These are phyloP conservation scores for Allium cepa DNA, from an alignment of 106 monocot species.

Conservation along the genomic window DNA sequence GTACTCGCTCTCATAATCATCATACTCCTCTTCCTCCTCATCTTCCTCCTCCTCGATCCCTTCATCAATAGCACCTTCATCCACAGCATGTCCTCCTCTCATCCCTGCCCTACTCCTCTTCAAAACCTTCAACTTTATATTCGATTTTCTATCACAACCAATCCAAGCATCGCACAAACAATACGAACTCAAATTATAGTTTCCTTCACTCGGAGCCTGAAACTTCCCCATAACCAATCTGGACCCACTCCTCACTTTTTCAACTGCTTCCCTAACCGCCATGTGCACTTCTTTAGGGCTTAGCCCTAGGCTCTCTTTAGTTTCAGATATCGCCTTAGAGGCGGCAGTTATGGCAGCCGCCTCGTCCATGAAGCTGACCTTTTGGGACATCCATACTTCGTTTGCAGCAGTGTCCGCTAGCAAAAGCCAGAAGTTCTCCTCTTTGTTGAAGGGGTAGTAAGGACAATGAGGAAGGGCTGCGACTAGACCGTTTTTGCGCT, in stretches of 20 bases:
- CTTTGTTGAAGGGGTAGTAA: conserved; percentile 84
- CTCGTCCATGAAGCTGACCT: conserved; percentile 89
- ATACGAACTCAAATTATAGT: conserved; percentile 50
- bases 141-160: conserved; percentile 72
- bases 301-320: conserved; percentile 68
- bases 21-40: conserved; percentile 15
- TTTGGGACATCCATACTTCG: conserved; percentile 90
- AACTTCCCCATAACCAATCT: conserved; percentile 93
- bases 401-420: conserved; percentile 69
- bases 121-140: conserved; percentile 61
- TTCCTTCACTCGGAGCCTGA: conserved; percentile 77
- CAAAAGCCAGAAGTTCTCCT: conserved; percentile 87
- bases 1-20: conserved; percentile 13
- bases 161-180: conserved; percentile 90
- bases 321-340: conserved; percentile 73
- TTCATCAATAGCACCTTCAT: conserved; percentile 37
- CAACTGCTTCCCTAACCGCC: conserved; percentile 61
- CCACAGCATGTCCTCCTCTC: conserved; percentile 34
- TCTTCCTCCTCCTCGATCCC: conserved; percentile 21
- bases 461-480: conserved; percentile 76
- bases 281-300: conserved; percentile 53
- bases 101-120: conserved; percentile 65
- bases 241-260: conserved; percentile 79
- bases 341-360: conserved; percentile 63
- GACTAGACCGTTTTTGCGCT: conserved; percentile 51